Base-by-base conservation (phyloP, 306 rosid species). In the Sophora flavescens region DNA sequence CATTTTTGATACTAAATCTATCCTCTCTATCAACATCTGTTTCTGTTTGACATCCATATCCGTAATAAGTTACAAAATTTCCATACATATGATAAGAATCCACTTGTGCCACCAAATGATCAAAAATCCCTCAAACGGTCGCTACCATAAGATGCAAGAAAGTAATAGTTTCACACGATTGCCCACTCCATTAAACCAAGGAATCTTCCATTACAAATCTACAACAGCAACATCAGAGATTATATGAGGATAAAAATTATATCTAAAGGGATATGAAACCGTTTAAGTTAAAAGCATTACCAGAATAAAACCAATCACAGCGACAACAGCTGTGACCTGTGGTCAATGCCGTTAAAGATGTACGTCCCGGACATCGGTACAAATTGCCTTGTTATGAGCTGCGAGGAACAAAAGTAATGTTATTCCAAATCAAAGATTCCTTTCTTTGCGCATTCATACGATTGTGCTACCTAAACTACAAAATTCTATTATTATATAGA, bases 311-410 rank as follows among this genome's bases (percentile, higher is more conserved):
- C 41, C 56, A 36, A 26, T 75, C 90, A 95, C 70, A 95, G 87
- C 4, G 82, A 83, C 84, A 95, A 79, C 60, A 92, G 61, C 77
- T 92, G 99, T 44, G 97, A 95, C 84, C 92, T 95, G 84, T 90
- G 99, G 78, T 92, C 97, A 9, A 95, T 92, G 80, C 97, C 97
- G 67, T 92, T 92, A 90, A 95, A 95, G 86, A 95, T 81, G 82
- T 79, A 92, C 64, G 97, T 90, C 52, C 96, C 97, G 18, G 91
- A 84, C 91, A 95, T 84, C 17, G 99, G 97, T 75, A 95, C 97
- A 78, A 95, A 95, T 57, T 95, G 99, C 67, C 89, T 89, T 79
- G 99, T 95, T 81, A 92, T 89, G 56, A 95, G 96, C 97, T 95
- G 96, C 72, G 10, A 63, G 57, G 26, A 54, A 67, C 68, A 38